Evolutionary conservation across 257 asterid genomes (phyloP).

Genomic region (Solanum acaule): DNA sequence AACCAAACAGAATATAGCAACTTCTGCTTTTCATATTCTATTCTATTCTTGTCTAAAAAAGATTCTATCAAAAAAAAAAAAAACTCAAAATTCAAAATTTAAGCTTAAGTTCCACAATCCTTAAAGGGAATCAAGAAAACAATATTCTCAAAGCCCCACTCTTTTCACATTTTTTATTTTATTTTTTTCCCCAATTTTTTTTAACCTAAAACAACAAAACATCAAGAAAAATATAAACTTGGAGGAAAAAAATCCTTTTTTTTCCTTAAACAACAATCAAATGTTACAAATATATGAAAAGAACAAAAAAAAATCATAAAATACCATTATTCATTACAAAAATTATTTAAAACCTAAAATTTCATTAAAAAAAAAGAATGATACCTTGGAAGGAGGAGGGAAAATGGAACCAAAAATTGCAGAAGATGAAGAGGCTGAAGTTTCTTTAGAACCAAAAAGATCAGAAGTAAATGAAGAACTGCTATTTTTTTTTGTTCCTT

Average conservation of each 20-base stretch:
- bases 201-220: not conserved
- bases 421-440: constrained; percentile 37
- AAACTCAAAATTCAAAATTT: not conserved
- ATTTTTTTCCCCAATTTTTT: not conserved
- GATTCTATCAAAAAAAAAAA: not conserved
- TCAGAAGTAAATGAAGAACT: constrained; percentile 77
- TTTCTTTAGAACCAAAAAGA: constrained; percentile 71
- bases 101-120: not conserved
- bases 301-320: not conserved
- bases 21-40: not conserved
- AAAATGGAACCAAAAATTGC: constrained; percentile 58
- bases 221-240: not conserved
- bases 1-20: not conserved
- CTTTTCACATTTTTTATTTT: not conserved
- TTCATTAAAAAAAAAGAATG: not conserved
- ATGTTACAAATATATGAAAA: not conserved
- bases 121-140: not conserved
- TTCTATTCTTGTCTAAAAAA: not conserved
- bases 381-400: constrained; percentile 58
- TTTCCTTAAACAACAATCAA: not conserved
- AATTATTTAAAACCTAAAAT: not conserved
- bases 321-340: not conserved
- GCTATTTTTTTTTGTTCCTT: constrained; percentile 51
- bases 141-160: not conserved
- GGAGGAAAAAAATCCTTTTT: not conserved